Conservation (phyloP, 2,329 filamentous ascomycete species). For the Alternaria tenuissima region DNA sequence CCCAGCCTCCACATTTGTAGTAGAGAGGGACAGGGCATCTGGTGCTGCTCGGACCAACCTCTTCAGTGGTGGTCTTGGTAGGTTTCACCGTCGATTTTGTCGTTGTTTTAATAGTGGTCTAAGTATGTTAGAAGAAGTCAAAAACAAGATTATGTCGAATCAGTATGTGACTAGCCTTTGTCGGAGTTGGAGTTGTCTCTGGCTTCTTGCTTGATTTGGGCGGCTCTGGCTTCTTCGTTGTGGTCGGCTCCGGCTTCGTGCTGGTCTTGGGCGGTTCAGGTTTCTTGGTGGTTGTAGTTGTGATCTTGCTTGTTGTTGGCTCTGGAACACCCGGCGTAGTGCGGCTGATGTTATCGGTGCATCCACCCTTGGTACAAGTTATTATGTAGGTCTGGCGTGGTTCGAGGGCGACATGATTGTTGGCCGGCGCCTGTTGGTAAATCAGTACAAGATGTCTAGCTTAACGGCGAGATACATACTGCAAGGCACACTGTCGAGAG, state of each 20-base stretch:
- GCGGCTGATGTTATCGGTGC: conserved; percentile 21
- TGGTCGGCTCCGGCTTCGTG: conserved; percentile 6
- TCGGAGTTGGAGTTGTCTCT: conserved; percentile 5
- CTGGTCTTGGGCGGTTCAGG: conserved; percentile 11
- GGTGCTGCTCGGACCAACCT: conserved; percentile 39
- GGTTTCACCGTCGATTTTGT: conserved; percentile 16
- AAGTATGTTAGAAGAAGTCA: background rate
- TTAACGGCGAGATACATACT: conserved; percentile 17
- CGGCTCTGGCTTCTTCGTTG: conserved; percentile 15
- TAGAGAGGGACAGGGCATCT: conserved; percentile 42
- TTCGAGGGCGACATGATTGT: conserved; percentile 20
- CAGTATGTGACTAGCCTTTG: conserved; percentile 7
- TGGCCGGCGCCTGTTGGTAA: conserved; percentile 26
- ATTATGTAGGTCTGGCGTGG: conserved; percentile 41
- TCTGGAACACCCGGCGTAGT: conserved; percentile 12
- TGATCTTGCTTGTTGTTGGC: conserved; percentile 19
- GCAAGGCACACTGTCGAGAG: conserved; percentile 28
- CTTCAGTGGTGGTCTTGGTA: conserved; percentile 24
- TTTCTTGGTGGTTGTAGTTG: conserved; percentile 19
- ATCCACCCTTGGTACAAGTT: conserved; percentile 34
- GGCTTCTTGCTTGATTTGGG: conserved; percentile 17
- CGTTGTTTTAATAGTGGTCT: conserved; percentile 18
- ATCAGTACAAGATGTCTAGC: background rate
- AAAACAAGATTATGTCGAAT: background rate
- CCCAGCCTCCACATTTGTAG: conserved; percentile 42